Percentiles rank a stretch among this genome's conserved stretches.
Evolutionary conservation across 1,139 yeast species (phyloP).

Genomic region (Meyerozyma smithsonii): DNA sequence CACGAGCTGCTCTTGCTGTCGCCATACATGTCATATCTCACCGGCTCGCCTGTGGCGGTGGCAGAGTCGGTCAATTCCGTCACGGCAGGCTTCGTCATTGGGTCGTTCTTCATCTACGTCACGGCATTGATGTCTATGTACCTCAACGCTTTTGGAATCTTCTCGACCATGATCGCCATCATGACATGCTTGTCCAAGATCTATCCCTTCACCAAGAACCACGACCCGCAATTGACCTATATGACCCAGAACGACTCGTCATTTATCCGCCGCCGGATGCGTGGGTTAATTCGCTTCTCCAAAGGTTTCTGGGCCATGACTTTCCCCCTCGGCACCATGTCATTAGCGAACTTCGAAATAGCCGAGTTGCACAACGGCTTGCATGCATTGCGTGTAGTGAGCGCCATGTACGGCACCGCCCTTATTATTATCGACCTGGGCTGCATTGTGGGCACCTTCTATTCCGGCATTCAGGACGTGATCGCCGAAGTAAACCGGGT

Average conservation of each 20-base stretch:
- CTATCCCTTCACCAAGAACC: constrained; percentile 25
- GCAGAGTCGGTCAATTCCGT: background rate
- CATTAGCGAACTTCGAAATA: constrained; percentile 53
- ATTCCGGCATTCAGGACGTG: constrained; percentile 5
- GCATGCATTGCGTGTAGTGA: constrained; percentile 53
- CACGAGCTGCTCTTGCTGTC: constrained; percentile 5
- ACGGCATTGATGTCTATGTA: constrained; percentile 39
- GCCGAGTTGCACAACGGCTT: constrained; percentile 26
- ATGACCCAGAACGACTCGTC: constrained; percentile 6
- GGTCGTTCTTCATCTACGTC: constrained; percentile 17
- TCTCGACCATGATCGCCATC: constrained; percentile 55
- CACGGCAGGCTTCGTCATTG: constrained; percentile 10
- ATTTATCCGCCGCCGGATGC: constrained; percentile 4
- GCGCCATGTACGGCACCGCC: constrained; percentile 54
- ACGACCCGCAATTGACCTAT: constrained; percentile 15
- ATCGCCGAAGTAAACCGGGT: background rate
- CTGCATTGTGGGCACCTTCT: constrained; percentile 28
- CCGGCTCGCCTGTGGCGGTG: background rate
- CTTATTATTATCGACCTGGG: constrained; percentile 32
- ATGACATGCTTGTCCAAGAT: constrained; percentile 37
- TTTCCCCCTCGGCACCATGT: constrained; percentile 86
- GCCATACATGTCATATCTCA: constrained; percentile 4
- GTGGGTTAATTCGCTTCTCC: constrained; percentile 41
- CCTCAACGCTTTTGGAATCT: constrained; percentile 55
- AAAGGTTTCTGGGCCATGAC: constrained; percentile 83